Evolutionary conservation across 495 filamentous ascomycete genomes (phyloP).

Genomic region (Aspergillus campestris): DNA sequence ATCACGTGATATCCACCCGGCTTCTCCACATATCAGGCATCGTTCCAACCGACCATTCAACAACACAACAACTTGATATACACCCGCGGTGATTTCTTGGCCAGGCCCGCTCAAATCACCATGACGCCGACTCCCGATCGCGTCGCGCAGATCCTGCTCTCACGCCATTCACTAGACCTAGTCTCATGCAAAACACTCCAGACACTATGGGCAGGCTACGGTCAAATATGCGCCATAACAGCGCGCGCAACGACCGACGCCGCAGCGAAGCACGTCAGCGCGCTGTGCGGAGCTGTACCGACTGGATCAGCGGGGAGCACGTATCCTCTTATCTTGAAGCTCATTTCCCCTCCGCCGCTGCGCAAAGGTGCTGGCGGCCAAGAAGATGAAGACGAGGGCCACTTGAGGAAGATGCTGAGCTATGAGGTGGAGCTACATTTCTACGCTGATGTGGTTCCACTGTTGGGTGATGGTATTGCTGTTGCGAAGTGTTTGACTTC

Average conservation of each 20-base stretch:
- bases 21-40: no score
- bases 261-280: conserved; percentile 16
- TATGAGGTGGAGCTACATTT: conserved; percentile 32
- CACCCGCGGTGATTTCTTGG: background rate
- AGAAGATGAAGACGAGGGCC: conserved; percentile 29
- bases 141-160: conserved; percentile 27
- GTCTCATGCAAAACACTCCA: conserved; percentile 26
- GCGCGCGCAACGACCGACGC: conserved; percentile 18
- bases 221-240: conserved; percentile 25
- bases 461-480: conserved; percentile 14
- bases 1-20: no score
- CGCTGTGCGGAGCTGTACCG: conserved; percentile 16
- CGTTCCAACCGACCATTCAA: no score
- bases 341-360: conserved; percentile 30
- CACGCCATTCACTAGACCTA: conserved; percentile 26
- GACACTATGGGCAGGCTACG: conserved; percentile 34
- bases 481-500: conserved; percentile 29
- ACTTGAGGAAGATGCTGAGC: conserved; percentile 31
- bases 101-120: background rate
- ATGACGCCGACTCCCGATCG: conserved; percentile 7
- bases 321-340: conserved; percentile 29
- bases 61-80: background rate
- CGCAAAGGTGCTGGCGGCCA: conserved; percentile 1
- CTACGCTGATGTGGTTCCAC: conserved; percentile 24
- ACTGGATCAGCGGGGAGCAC: conserved; percentile 7